Base-by-base conservation (phyloP, 202 grass and related monocot genomes). In the Saccharum hybrid region DNA sequence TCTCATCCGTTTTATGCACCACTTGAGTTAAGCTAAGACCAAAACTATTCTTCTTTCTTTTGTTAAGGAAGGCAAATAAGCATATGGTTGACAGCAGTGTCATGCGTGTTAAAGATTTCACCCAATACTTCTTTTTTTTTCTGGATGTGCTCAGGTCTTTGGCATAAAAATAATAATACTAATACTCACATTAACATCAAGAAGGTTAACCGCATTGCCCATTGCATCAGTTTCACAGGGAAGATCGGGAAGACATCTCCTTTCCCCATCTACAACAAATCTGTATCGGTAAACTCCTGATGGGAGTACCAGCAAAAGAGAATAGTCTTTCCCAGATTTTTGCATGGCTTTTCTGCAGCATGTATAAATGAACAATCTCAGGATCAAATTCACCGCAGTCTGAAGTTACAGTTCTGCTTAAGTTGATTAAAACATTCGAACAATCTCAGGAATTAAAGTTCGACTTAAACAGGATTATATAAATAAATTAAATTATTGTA, bases 101-200 rank as follows among this genome's bases (percentile, higher is more conserved):
- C 37, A 62, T 34, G 39, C 11, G 18, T 51, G 59, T 2, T 56
- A 57, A 49, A 34, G 33, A 68, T 82, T 82, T 76, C 48, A 41
- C 74, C 31, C 34, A 49, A 5, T n/a, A 7, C 43, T 14, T 52
- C 31, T n/a, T n/a, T n/a, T 21, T 75, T 5, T 23, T 7, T 63
- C 36, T 49, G 46, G 14, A 11, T 70, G 19, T 34, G 45, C 56
- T 81, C 51, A 51, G 75, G 22, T 85, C 12, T 71, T 64, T 30
- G 6, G n/a, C 76, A 40, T 22, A 71, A 54, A 77, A 87, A 78
- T 48, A 37, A 79, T 76, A 81, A 68, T n/a, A 86, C 76, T 48
- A 79, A 81, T 78, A 88, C 96, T 92, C 86, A 99, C 96, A 86
- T 94, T 90, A 80, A 96, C 92, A 81, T 99, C 96, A 77, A 99